Evolutionary conservation across 495 filamentous ascomycete species (phyloP), one percentile per base, ranked within the genome.

Genomic region (Beverwykella pulmonaria): DNA sequence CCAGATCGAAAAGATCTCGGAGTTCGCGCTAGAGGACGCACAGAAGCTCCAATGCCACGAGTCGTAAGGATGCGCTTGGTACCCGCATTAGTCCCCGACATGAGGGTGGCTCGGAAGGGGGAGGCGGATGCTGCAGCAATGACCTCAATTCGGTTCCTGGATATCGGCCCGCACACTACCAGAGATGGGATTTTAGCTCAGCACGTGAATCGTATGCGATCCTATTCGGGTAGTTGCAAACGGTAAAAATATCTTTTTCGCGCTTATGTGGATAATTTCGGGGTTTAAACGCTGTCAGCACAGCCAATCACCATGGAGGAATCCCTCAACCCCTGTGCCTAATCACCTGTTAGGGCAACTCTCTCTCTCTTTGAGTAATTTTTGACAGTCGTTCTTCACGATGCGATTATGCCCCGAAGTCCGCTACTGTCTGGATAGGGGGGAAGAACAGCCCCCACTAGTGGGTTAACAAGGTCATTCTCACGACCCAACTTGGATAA

Each of bases 11-110:
- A 2, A 25, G 49, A 41, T 54, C 17, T 53, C 25, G 59, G 59
- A 26, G 27, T 54, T 41, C 30, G 49, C 59, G 52, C 52, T 44
- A 54, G n/a, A 26, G n/a, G 25, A 17, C 12, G 32, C 32, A 55
- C 34, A 48, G 50, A 52, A 41, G 59, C 59, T 27, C 27, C 3
- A 23, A 4, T 48, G 25, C 41, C 32, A 20, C 47, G 48, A 39
- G 48, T 14, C 50, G 39, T 2, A 17, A 47, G 20, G 26, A 44
- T 32, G n/a, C 41, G 19, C 62, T 65, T 65, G 62, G 54, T 65
- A 52, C 62, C 62, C 62, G 62, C 44, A 8, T 50, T 58, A 65
- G 53, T 65, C 62, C 53, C 62, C 62, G 59, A 50, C 17, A 44
- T 44, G 17, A 44, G 39, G 8, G 39, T n/a, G 39, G 39, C 39